These are phyloP conservation scores for Russula ochroleuca DNA, from an alignment of 768 basidiomycete species.

Conservation along the genomic window DNA sequence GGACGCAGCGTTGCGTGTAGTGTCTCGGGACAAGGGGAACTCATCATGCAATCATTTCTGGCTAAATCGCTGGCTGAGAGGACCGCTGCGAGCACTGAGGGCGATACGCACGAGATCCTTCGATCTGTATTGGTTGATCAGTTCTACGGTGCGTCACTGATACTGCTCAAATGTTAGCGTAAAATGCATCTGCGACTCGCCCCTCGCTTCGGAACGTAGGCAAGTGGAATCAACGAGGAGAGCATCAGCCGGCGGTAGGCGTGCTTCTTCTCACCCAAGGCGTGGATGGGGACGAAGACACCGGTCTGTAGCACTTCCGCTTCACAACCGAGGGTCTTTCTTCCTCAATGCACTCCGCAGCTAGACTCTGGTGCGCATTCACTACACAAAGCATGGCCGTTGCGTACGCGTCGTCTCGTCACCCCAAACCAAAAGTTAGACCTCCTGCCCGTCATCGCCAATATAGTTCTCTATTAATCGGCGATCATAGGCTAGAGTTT, in stretches of 20 bases:
- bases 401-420: slow-evolving; percentile 55
- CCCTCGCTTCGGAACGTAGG: slow-evolving; percentile 30
- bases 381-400: slow-evolving; percentile 81
- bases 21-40: slow-evolving; percentile 67
- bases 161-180: not conserved
- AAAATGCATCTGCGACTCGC: not conserved
- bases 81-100: slow-evolving; percentile 37
- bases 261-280: slow-evolving; percentile 57
- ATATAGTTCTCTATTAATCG: not conserved
- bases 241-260: slow-evolving; percentile 53
- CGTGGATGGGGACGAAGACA: slow-evolving; percentile 30
- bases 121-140: slow-evolving; percentile 42
- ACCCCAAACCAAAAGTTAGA: slow-evolving; percentile 55
- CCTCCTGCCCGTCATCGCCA: not conserved
- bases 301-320: slow-evolving; percentile 9
- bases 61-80: slow-evolving; percentile 52
- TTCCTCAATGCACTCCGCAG: slow-evolving; percentile 35
- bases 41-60: slow-evolving; percentile 55
- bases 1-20: slow-evolving; percentile 57
- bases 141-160: slow-evolving; percentile 46
- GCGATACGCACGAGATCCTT: slow-evolving; percentile 57
- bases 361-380: slow-evolving; percentile 78
- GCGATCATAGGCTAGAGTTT: slow-evolving; percentile 35
- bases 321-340: not conserved
- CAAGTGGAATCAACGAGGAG: slow-evolving; percentile 38